Evolutionary conservation across 257 asterid genomes (phyloP), one percentile per base, ranked within the genome.

Genomic region (Nicotiana tomentosiformis): DNA sequence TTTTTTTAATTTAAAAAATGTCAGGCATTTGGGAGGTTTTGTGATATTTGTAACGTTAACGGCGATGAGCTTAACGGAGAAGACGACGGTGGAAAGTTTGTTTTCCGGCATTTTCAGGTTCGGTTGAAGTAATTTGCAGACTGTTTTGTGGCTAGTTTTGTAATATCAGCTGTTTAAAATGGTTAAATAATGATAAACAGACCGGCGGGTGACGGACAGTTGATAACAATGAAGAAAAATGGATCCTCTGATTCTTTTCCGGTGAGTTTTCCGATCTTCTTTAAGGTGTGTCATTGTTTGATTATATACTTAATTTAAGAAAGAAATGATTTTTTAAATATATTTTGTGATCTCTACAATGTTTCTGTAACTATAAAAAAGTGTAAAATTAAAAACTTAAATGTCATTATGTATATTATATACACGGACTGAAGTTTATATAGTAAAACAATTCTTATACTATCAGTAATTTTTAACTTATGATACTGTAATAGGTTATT

Each of bases 21-120:
- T 88, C 51, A 96, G 99, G 87, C 99, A 96, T 94, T 88, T 96
- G 90, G 80, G 91, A 10, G 99, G 98, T 67, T 93, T 92, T 68
- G 14, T 93, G 82, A 87, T 96, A 70, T 94, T 96, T 85, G 86
- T 86, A 81, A 89, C 92, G 89, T 74, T 96, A 86, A 89, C 87
- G 91, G 89, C 86, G 55, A 83, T 90, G 90, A 94, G 96, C 84
- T 87, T 91, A 88, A 93, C 91, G 90, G 94, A 91, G 86, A 87
- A 86, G 86, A 87, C 88, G 85, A 67, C 87, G 64, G 91, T 89
- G 85, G 88, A 86, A 67, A 80, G 89, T 83, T 60, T 87, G 66
- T 83, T 89, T 66, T 62, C 66, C 67, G 55, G 78, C 10, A 55
- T 90, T 35, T 77, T 91, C 88, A 83, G 98, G 97, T 91, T 82